phyloP scores from a whole-genome alignment of 495 filamentous ascomycete species.

The Usnea hakonensis region DNA sequence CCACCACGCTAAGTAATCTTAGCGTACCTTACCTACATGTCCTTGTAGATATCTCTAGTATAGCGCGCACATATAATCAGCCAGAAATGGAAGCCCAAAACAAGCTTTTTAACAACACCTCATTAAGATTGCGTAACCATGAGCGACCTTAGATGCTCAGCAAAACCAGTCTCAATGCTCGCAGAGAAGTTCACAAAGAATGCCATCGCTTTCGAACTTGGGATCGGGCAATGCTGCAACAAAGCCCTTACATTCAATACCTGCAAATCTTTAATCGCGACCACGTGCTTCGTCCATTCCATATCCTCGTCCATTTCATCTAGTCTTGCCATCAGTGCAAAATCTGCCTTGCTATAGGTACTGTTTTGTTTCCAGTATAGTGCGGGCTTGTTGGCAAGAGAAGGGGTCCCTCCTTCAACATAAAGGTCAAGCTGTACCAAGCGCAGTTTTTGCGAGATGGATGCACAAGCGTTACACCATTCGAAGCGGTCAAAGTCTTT shows the following conservation, averaged over 20 bases:
- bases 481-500: conserved; percentile 46
- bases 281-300: conserved; percentile 44
- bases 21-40: no score
- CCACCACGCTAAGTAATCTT: no score
- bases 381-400: conserved; percentile 26
- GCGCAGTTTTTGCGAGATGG: conserved; percentile 29
- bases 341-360: conserved; percentile 34
- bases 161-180: conserved; percentile 43
- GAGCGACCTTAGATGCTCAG: conserved; percentile 36
- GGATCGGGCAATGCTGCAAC: conserved; percentile 35
- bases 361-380: conserved; percentile 34
- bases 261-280: conserved; percentile 34
- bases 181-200: conserved; percentile 45
- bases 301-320: conserved; percentile 32
- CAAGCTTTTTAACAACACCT: background rate
- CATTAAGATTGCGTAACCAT: conserved; percentile 22
- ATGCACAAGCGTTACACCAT: conserved; percentile 41
- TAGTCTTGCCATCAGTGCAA: conserved; percentile 32
- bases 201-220: conserved; percentile 36
- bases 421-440: conserved; percentile 36
- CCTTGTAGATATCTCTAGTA: no score
- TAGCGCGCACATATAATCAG: background rate
- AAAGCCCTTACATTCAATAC: conserved; percentile 36
- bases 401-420: conserved; percentile 33
- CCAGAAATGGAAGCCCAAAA: background rate